phyloP scores from a whole-genome alignment of 345 rosid species.

The Brassica rapa region DNA sequence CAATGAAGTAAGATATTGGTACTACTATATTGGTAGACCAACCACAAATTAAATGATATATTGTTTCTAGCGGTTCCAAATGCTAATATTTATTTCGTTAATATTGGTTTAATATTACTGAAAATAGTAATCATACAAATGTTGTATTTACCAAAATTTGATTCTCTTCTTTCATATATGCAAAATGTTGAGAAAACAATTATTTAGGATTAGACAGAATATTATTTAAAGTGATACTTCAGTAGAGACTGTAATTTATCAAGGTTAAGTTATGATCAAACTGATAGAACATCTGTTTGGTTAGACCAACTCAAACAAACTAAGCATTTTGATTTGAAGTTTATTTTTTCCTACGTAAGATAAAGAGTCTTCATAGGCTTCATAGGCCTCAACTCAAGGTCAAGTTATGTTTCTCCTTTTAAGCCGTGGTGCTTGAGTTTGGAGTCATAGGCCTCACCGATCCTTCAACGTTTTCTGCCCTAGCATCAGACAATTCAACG shows the following conservation, averaged over 20 bases:
- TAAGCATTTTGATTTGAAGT: neutral
- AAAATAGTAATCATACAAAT: no score
- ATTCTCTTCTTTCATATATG: neutral
- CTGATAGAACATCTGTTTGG: conserved; percentile 12
- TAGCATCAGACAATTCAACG: conserved; percentile 18
- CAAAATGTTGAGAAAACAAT: neutral
- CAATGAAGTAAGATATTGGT: neutral
- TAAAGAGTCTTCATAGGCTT: conserved; percentile 1
- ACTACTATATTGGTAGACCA: neutral
- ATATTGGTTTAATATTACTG: neutral
- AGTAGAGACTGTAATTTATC: neutral
- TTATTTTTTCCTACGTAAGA: conserved; percentile 28
- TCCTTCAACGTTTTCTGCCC: conserved; percentile 22
- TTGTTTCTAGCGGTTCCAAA: neutral
- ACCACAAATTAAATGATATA: neutral
- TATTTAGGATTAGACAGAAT: neutral
- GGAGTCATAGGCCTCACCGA: conserved; percentile 10
- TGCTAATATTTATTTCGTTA: neutral
- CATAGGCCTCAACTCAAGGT: neutral
- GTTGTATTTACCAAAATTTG: neutral
- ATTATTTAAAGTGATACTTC: neutral
- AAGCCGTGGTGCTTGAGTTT: conserved; percentile 15
- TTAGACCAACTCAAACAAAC: conserved; percentile 17
- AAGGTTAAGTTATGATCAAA: conserved; percentile 17
- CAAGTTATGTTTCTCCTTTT: neutral